Conservation (phyloP, 2,329 filamentous ascomycete genomes). For the Alternaria arborescens region DNA sequence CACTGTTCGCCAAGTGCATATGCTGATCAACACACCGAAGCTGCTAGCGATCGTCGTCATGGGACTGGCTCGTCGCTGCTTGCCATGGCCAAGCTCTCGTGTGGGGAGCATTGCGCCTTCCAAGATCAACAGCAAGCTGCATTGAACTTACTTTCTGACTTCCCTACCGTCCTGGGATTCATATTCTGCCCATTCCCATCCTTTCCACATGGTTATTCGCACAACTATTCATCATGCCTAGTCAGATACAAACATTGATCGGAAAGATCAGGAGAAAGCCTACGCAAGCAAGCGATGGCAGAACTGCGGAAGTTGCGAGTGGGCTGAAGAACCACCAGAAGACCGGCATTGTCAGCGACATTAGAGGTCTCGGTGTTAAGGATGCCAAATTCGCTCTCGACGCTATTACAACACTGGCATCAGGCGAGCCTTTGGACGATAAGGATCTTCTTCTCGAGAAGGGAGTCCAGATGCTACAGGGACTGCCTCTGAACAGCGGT, state of each 20-base stretch:
- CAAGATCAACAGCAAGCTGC: constrained; percentile 7
- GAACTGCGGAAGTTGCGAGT: constrained; percentile 45
- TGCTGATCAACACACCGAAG: constrained; percentile 24
- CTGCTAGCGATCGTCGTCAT: constrained; percentile 23
- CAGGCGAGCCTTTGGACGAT: constrained; percentile 73
- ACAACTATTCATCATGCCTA: constrained; percentile 31
- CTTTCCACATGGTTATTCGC: constrained; percentile 5
- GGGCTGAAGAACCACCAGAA: constrained; percentile 33
- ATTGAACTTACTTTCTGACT: constrained; percentile 7
- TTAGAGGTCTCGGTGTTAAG: constrained; percentile 64
- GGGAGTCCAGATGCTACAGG: constrained; percentile 62
- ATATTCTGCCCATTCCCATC: neutral
- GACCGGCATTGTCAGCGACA: constrained; percentile 57
- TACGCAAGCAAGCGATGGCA: constrained; percentile 58
- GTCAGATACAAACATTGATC: constrained; percentile 55
- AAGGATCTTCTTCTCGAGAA: constrained; percentile 54
- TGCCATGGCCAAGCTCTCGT: constrained; percentile 12
- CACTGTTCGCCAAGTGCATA: constrained; percentile 23
- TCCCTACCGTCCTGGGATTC: constrained; percentile 6
- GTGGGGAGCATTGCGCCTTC: constrained; percentile 14
- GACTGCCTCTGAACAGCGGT: constrained; percentile 60
- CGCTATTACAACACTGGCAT: constrained; percentile 68
- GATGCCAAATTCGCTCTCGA: constrained; percentile 59
- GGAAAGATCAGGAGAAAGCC: constrained; percentile 59
- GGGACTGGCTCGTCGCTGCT: constrained; percentile 11